Conservation (phyloP, 2,329 filamentous ascomycete species). For the Arthrobotrys pseudoclavata region DNA sequence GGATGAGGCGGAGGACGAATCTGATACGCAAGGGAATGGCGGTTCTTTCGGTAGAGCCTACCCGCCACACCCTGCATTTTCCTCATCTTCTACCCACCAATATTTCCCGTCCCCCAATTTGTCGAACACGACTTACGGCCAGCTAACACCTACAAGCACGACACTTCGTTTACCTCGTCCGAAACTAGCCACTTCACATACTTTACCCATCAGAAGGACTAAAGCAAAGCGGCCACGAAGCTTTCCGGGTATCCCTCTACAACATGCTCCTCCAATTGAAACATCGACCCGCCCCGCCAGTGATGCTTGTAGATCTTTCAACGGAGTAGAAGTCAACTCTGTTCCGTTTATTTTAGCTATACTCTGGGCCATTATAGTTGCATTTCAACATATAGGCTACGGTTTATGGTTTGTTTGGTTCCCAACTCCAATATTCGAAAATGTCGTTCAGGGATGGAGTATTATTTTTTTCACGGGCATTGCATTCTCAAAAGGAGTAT, state of each 20-base stretch:
- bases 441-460: conserved; percentile 48
- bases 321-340: conserved; percentile 39
- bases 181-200: conserved; percentile 43
- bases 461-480: conserved; percentile 50
- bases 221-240: conserved; percentile 49
- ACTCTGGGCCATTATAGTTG: conserved; percentile 36
- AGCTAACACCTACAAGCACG: conserved; percentile 30
- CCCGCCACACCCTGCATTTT: conserved; percentile 43
- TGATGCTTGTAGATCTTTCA: conserved; percentile 7
- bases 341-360: conserved; percentile 38
- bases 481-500: conserved; percentile 49
- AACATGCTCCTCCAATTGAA: background rate
- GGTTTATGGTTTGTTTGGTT: conserved; percentile 56
- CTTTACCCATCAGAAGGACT: conserved; percentile 35
- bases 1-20: conserved; percentile 57
- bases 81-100: conserved; percentile 50
- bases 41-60: conserved; percentile 39
- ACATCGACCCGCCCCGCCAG: background rate
- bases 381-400: conserved; percentile 53
- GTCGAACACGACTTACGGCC: conserved; percentile 22
- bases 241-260: conserved; percentile 29
- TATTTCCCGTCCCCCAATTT: conserved; percentile 49
- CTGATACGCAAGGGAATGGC: conserved; percentile 46
- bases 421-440: conserved; percentile 43
- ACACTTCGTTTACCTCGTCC: conserved; percentile 36